phyloP scores from a whole-genome alignment of 75 land plant species.

The Pinus tabuliformis region DNA sequence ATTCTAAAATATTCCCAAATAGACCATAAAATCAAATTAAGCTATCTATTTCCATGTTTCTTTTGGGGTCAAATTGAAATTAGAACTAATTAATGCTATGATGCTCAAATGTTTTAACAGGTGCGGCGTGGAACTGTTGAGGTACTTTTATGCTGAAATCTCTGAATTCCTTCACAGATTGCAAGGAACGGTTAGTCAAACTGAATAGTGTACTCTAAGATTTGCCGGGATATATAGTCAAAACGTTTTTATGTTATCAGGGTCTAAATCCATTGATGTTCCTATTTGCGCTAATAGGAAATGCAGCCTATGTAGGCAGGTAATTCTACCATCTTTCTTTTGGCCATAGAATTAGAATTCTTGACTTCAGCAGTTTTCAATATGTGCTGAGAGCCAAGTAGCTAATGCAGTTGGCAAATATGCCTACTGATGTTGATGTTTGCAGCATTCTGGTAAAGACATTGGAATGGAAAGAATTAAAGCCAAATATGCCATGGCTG shows the following conservation, averaged over 20 bases:
- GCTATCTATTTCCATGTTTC: neutral
- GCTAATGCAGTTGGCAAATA: neutral
- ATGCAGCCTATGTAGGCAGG: constrained; percentile 85
- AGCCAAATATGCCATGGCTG: constrained; percentile 86
- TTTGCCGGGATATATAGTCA: neutral
- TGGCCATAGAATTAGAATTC: neutral
- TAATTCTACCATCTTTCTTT: neutral
- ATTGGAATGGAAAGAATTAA: constrained; percentile 51
- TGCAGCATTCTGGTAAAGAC: constrained; percentile 76
- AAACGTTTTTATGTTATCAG: constrained; percentile 19
- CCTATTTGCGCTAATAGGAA: constrained; percentile 21
- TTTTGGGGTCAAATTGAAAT: too few relatives aligned
- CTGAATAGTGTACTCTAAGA: too few relatives aligned
- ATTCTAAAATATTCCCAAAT: too few relatives aligned
- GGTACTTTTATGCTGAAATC: constrained; percentile 21
- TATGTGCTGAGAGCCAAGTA: too few relatives aligned
- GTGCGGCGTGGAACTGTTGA: constrained; percentile 64
- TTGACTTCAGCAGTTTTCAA: neutral
- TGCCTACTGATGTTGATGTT: neutral
- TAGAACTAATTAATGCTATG: neutral
- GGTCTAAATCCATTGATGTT: constrained; percentile 86
- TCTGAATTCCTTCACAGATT: neutral
- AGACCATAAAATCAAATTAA: too few relatives aligned
- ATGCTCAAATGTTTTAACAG: constrained; percentile 18
- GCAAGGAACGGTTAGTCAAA: too few relatives aligned